Conservation (phyloP, 768 basidiomycete genomes). For the Mycena galopus region DNA sequence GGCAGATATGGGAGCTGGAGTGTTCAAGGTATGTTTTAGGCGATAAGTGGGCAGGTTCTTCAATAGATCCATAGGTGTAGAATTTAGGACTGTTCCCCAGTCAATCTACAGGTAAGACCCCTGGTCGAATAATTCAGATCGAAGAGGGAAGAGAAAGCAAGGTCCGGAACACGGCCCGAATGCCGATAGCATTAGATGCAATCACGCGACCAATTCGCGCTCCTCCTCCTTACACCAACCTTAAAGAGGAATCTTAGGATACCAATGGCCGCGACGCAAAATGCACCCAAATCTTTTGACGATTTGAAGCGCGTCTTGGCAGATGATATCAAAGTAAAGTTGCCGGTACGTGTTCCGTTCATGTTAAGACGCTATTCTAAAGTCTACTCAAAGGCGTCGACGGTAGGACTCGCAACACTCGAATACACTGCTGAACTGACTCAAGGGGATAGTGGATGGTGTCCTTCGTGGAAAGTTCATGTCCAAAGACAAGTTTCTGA, state of each 20-base stretch:
- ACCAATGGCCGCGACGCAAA: conserved; percentile 22
- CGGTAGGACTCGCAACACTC: conserved; percentile 58
- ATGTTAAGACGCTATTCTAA: conserved; percentile 1
- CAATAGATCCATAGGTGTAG: conserved; percentile 23
- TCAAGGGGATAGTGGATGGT: conserved; percentile 80
- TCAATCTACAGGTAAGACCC: too few species aligned
- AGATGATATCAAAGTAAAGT: conserved; percentile 91
- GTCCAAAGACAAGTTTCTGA: conserved; percentile 93
- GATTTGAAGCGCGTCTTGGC: conserved; percentile 69
- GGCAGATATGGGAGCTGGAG: conserved; percentile 67
- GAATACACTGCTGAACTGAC: not conserved
- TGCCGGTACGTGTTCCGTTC: conserved; percentile 71
- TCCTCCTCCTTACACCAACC: too few species aligned
- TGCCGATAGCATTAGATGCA: too few species aligned
- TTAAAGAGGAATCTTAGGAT: too few species aligned
- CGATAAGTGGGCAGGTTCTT: conserved; percentile 28
- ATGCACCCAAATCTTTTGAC: conserved; percentile 61
- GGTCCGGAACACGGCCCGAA: not conserved
- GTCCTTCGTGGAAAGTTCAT: conserved; percentile 95
- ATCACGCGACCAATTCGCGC: too few species aligned
- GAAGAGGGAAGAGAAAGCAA: too few species aligned
- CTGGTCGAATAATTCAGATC: too few species aligned
- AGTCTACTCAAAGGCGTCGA: conserved; percentile 61
- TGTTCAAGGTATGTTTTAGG: conserved; percentile 47
- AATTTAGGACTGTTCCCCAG: too few species aligned